Percentiles rank a stretch among this genome's conserved stretches.
Conservation (phyloP, 1,139 yeast genomes). For the Scheffersomyces segobiensis region DNA sequence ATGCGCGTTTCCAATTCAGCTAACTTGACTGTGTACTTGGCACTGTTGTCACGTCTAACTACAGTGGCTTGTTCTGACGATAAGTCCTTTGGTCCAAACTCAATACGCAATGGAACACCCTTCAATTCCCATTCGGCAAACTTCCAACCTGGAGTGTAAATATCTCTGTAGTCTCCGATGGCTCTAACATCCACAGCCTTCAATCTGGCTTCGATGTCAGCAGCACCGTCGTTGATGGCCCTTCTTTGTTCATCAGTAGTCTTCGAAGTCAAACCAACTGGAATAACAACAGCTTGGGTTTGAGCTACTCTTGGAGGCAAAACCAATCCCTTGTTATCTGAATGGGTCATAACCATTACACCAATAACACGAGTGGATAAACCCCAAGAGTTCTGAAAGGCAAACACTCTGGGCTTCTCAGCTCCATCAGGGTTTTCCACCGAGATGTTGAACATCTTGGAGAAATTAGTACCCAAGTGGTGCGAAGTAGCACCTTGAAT, state of each 20-base stretch:
- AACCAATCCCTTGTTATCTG: constrained; percentile 97
- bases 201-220: constrained; percentile 61
- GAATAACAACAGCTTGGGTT: constrained; percentile 86
- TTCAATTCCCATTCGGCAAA: constrained; percentile 96
- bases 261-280: constrained; percentile 92
- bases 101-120: constrained; percentile 92
- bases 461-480: constrained; percentile 96
- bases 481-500: constrained; percentile 99
- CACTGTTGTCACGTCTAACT: constrained; percentile 90
- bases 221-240: constrained; percentile 69
- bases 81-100: constrained; percentile 94
- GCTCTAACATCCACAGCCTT: constrained; percentile 65
- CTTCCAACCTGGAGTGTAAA: constrained; percentile 98
- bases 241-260: constrained; percentile 74
- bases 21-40: constrained; percentile 66
- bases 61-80: constrained; percentile 78
- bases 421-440: constrained; percentile 94
- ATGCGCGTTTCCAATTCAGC: constrained; percentile 65
- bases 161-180: constrained; percentile 84
- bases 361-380: constrained; percentile 97
- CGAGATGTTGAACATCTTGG: constrained; percentile 94
- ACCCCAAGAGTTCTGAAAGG: constrained; percentile 99
- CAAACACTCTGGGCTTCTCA: constrained; percentile 81
- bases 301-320: constrained; percentile 97
- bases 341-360: constrained; percentile 98